Base-by-base conservation (phyloP, 1,284 basidiomycete species). In the Heliocybe sulcata region DNA sequence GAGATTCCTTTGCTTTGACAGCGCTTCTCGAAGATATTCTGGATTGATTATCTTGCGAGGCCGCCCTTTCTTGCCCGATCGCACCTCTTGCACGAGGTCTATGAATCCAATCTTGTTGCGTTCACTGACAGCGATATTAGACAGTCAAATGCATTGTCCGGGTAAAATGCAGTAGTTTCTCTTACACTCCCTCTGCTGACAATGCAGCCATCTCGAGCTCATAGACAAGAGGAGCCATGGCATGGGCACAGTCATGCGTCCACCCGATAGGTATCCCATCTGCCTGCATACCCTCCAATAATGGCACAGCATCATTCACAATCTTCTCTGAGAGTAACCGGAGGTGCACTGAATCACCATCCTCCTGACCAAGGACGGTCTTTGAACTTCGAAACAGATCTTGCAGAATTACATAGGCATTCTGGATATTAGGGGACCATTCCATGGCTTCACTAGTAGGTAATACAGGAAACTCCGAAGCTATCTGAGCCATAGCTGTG, bases 101-200 rank as follows among this genome's bases (percentile, higher is more conserved):
- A 29, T 12, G n/a, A 23, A 11, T 4, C 4, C 23, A 16, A 49
- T 26, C 23, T 29, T 25, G 4, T 16, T 4, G n/a, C 23, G 16
- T 8, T 49, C 47, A 49, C 47, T 49, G 47, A 51, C 19, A 9
- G 25, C 33, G 10, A 26, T 16, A 16, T 55, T 29, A 22, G 22
- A 14, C 48, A 20, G 9, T 35, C 20, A n/a, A n/a, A n/a, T n/a
- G n/a, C n/a, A n/a, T n/a, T n/a, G n/a, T n/a, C n/a, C n/a, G n/a
- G n/a, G n/a, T n/a, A n/a, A n/a, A n/a, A n/a, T n/a, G n/a, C n/a
- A n/a, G 16, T 45, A n/a, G 23, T 38, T 22, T 23, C 12, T 23
- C 19, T 26, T 35, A 8, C 61, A 35, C 1, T 45, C 22, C 2
- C 27, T 20, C 53, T 60, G 61, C 1, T 63, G 0, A 61, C 57